Percentiles rank a stretch among this genome's conserved stretches.
Conservation (phyloP, 2,329 filamentous ascomycete genomes). For the Epicoccum sorghinum region DNA sequence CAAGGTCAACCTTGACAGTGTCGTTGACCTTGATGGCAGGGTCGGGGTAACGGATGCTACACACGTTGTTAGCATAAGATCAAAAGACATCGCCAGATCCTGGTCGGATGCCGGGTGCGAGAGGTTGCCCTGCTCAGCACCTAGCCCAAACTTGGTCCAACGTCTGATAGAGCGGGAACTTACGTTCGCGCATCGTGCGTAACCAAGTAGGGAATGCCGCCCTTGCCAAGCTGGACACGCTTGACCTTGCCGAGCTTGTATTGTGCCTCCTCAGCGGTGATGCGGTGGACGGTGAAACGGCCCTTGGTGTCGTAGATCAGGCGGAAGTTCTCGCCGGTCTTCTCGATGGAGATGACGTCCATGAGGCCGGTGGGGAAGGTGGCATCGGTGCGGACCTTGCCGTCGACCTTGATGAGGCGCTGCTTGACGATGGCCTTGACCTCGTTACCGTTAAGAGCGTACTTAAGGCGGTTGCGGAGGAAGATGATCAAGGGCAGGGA, state of each 20-base stretch:
- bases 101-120: constrained; percentile 98
- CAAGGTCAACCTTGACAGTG: constrained; percentile 98
- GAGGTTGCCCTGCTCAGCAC: constrained; percentile 41
- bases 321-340: constrained; percentile 99
- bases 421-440: constrained; percentile 98
- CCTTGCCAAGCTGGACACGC: constrained; percentile 98
- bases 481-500: constrained; percentile 99
- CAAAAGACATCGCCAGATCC: constrained; percentile 74
- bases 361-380: constrained; percentile 99
- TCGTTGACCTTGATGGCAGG: constrained; percentile 99
- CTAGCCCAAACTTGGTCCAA: constrained; percentile 69
- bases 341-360: constrained; percentile 99
- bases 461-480: constrained; percentile 81
- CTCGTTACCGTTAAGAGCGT: constrained; percentile 98
- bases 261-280: constrained; percentile 97
- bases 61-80: constrained; percentile 48
- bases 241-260: constrained; percentile 99
- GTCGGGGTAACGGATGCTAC: constrained; percentile 98
- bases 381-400: constrained; percentile 98
- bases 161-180: constrained; percentile 99
- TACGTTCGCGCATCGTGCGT: constrained; percentile 99
- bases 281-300: constrained; percentile 99
- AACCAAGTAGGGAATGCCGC: constrained; percentile 99
- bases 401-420: constrained; percentile 99
- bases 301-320: constrained; percentile 99